Evolutionary conservation across 2,329 filamentous ascomycete species (phyloP), one percentile per base, ranked within the genome.

Genomic region (Hypoxylon sp.): DNA sequence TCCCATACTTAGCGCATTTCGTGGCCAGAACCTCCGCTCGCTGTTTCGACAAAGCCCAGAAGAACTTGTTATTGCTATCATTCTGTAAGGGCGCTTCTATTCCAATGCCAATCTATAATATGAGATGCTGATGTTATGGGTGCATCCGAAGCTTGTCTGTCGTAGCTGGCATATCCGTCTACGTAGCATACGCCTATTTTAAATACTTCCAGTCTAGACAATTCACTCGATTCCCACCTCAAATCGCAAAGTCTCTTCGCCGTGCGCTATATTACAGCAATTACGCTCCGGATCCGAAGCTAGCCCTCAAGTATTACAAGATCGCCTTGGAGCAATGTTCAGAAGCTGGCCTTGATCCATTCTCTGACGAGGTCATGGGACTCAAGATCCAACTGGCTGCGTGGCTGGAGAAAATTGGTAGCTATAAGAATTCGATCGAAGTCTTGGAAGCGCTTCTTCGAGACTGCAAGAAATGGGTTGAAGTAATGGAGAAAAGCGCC

Each of bases 311-410:
- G 73, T 93, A 93, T 79, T 98, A 97, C 79, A 90, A 90, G 75
- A 87, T 92, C 72, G 94, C 95, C 2, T 84, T 98, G 64, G 85
- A 90, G 69, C 86, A 91, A 57, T 94, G 94, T 64, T 83, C 90
- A 55, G 90, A 93, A 75, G 77, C 92, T 56, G 89, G 90, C 0
- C 88, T 99, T 83, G 94, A 98, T 77, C 93, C 93, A 0, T 97
- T 95, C 78, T 95, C 92, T 3, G 92, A 98, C 74, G 95, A 98
- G 78, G 91, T 98, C 35, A 86, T 98, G 73, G 96, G 96, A 7
- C 90, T 98, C 58, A 93, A 94, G 77, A 90, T 98, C 56, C 90
- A 95, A 77, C 85, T 97, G 7, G 90, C 93, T 1, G 86, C 87
- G 8, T 90, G 97, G 85, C 85, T 97, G 69, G 93, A 98, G 80